These are phyloP conservation scores for maize (Zea mays) DNA, from an alignment of 176 grass and related monocot species.

Conservation along the genomic window Zm-B73-REFERENCE-NAM-5.0 NC_050101.1:107282001-107282500, in stretches of 20 bases:
- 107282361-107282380: constrained; percentile 50
- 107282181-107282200: constrained; percentile 41
- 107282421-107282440: too few species aligned
- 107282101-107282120: not conserved
- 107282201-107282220: not conserved
- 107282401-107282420: too few species aligned
- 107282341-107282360: constrained; percentile 76
- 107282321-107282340: constrained; percentile 35
- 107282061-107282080: not conserved
- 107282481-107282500: not conserved
- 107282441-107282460: too few species aligned
- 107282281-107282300: constrained; percentile 69
- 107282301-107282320: constrained; percentile 63
- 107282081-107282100: too few species aligned
- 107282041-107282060: constrained; percentile 54
- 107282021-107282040: constrained; percentile 6
- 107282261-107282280: constrained; percentile 43
- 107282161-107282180: constrained; percentile 45
- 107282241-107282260: constrained; percentile 29
- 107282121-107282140: not conserved
- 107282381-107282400: too few species aligned
- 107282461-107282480: too few species aligned
- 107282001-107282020: not conserved
- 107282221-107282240: constrained; percentile 44
- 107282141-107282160: too few species aligned